phyloP scores from a whole-genome alignment of 768 basidiomycete species.

The Thelephora aurantiotincta region DNA sequence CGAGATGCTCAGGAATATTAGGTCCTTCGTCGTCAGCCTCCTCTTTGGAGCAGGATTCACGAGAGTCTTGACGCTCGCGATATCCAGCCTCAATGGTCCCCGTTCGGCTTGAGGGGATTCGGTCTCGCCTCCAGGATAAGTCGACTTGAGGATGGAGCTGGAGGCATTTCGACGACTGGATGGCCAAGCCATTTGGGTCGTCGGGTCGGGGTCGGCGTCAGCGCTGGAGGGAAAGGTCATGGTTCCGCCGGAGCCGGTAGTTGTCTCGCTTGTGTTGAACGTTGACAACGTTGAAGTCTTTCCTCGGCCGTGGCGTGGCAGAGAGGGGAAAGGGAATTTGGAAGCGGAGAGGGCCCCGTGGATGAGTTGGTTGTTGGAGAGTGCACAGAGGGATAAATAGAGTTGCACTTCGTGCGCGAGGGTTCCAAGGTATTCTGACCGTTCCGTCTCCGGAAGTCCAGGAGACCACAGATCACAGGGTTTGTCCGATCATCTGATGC shows the following conservation, averaged over 20 bases:
- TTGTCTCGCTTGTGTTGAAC: too few species aligned
- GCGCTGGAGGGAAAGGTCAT: conserved; percentile 48
- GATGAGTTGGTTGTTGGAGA: background rate
- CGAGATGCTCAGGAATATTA: conserved; percentile 74
- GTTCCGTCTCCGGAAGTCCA: background rate
- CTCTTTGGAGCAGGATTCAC: conserved; percentile 3
- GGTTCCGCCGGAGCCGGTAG: too few species aligned
- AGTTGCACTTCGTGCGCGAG: background rate
- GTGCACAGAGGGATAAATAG: background rate
- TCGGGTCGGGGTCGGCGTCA: conserved; percentile 58
- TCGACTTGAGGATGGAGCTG: conserved; percentile 10
- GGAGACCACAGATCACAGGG: background rate
- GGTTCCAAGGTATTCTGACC: background rate
- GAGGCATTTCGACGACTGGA: conserved; percentile 20
- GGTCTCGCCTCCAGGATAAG: conserved; percentile 10
- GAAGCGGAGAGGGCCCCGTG: conserved; percentile 1
- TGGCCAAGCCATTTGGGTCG: conserved; percentile 71
- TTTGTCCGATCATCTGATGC: too few species aligned
- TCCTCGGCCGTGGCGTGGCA: conserved; percentile 5
- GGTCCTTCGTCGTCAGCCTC: conserved; percentile 23
- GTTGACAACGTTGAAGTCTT: background rate
- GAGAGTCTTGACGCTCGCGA: background rate
- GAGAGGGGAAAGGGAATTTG: conserved; percentile 4
- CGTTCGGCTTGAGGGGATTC: background rate
- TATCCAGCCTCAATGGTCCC: too few species aligned